These are phyloP conservation scores for Fusarium austroafricanum DNA, from an alignment of 2,329 filamentous ascomycete genomes.

Conservation along the genomic window DNA sequence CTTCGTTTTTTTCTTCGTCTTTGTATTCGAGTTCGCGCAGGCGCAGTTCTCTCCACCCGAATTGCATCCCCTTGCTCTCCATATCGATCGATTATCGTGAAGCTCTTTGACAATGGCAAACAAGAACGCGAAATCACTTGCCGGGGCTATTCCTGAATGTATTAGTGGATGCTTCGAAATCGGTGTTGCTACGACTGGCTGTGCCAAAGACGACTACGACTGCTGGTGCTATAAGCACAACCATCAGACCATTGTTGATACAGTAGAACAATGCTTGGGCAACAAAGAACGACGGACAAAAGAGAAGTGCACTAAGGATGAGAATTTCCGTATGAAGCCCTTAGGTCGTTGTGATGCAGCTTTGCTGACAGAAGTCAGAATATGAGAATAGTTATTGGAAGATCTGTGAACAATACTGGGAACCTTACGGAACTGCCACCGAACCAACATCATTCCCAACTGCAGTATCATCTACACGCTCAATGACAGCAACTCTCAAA, in stretches of 20 bases:
- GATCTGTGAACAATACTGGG: constrained; percentile 46
- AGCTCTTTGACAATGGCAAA: constrained; percentile 32
- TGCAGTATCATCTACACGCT: constrained; percentile 1
- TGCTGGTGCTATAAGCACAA: constrained; percentile 44
- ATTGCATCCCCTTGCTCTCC: background rate
- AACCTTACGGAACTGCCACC: constrained; percentile 39
- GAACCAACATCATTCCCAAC: constrained; percentile 35
- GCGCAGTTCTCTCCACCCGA: background rate
- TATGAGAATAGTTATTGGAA: constrained; percentile 47
- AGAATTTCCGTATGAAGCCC: constrained; percentile 37
- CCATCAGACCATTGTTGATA: constrained; percentile 43
- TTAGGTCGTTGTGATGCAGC: too few relatives aligned
- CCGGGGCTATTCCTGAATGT: constrained; percentile 36
- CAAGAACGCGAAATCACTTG: constrained; percentile 33
- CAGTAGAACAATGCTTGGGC: constrained; percentile 34
- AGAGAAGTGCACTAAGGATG: constrained; percentile 35
- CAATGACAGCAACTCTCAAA: background rate
- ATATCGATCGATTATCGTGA: background rate
- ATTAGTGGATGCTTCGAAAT: constrained; percentile 40
- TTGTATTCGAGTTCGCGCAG: background rate
- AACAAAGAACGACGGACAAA: constrained; percentile 33
- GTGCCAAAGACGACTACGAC: constrained; percentile 37
- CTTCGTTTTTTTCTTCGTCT: background rate
- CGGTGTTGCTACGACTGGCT: constrained; percentile 40
- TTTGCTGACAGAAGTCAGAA: constrained; percentile 21